A percentile compares a stretch with the other conserved stretches of the same genome.
phyloP scores from a whole-genome alignment of 2,329 filamentous ascomycete species.

The Cladophialophora yegresii region DNA sequence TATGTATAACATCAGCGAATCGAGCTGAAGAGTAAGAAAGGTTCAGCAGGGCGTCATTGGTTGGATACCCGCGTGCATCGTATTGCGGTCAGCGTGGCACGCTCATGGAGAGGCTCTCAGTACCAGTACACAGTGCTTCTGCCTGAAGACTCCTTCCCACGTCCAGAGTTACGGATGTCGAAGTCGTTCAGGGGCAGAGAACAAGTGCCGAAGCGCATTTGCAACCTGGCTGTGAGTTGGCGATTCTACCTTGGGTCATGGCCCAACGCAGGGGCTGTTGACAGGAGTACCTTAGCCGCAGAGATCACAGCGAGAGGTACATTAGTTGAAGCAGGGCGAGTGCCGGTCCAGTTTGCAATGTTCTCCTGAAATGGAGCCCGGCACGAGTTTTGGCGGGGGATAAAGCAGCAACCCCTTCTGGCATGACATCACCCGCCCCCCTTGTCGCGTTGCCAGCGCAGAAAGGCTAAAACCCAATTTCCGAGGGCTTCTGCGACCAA shows the following conservation, averaged over 20 bases:
- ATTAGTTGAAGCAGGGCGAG: slow-evolving; percentile 1
- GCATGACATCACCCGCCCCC: slow-evolving; percentile 5
- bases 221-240: neutral
- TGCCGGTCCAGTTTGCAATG: neutral
- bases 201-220: neutral
- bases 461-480: slow-evolving; percentile 1
- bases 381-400: neutral
- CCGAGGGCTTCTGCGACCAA: neutral
- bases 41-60: slow-evolving; percentile 8
- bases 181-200: neutral
- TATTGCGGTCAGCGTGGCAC: slow-evolving; percentile 2
- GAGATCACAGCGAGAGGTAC: slow-evolving; percentile 16
- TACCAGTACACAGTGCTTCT: neutral
- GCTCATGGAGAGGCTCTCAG: neutral
- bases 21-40: neutral
- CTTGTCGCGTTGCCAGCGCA: slow-evolving; percentile 16
- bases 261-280: slow-evolving; percentile 21
- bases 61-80: slow-evolving; percentile 17
- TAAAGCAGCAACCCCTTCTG: slow-evolving; percentile 9
- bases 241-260: neutral
- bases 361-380: slow-evolving; percentile 6
- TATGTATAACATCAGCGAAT: slow-evolving; percentile 11
- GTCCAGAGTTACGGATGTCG: neutral
- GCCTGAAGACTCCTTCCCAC: neutral
- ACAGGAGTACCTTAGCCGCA: slow-evolving; percentile 15